Percentiles rank a stretch among this genome's conserved stretches.
These are phyloP conservation scores for Hanseniaspora thailandica DNA, from an alignment of 805 yeast genomes.

Conservation along the genomic window DNA sequence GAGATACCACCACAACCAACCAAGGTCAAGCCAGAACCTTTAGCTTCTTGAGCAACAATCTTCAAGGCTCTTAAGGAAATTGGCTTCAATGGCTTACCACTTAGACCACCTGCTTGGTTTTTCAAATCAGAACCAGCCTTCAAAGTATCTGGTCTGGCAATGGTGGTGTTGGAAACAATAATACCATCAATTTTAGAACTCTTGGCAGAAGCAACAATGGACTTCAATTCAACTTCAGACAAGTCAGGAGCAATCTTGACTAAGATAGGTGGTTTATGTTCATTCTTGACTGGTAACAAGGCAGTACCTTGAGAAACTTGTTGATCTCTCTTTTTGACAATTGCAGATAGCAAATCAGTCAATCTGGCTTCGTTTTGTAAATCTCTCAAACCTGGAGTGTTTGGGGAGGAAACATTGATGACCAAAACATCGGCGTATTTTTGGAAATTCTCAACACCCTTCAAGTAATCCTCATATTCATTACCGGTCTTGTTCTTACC, in stretches of 20 bases:
- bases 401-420: slow-evolving; percentile 87
- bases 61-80: slow-evolving; percentile 59
- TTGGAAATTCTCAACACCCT: slow-evolving; percentile 74
- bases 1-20: slow-evolving; percentile 93
- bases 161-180: slow-evolving; percentile 83
- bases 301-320: slow-evolving; percentile 32
- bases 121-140: slow-evolving; percentile 37
- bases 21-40: slow-evolving; percentile 58
- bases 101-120: slow-evolving; percentile 70
- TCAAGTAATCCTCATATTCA: slow-evolving; percentile 72
- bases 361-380: slow-evolving; percentile 70
- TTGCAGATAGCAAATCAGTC: slow-evolving; percentile 51
- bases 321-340: slow-evolving; percentile 59
- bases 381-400: slow-evolving; percentile 87
- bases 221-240: slow-evolving; percentile 62
- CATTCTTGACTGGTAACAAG: slow-evolving; percentile 18
- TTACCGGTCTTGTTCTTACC: slow-evolving; percentile 92
- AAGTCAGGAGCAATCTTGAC: slow-evolving; percentile 94
- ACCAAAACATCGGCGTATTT: slow-evolving; percentile 79
- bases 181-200: slow-evolving; percentile 77
- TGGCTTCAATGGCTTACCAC: slow-evolving; percentile 86
- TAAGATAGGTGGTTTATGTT: slow-evolving; percentile 57
- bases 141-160: slow-evolving; percentile 61
- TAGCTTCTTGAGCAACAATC: slow-evolving; percentile 61
- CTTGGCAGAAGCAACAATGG: slow-evolving; percentile 73